These are phyloP conservation scores for Pezicula carpinea DNA, from an alignment of 2,329 filamentous ascomycete species.

Conservation along the genomic window DNA sequence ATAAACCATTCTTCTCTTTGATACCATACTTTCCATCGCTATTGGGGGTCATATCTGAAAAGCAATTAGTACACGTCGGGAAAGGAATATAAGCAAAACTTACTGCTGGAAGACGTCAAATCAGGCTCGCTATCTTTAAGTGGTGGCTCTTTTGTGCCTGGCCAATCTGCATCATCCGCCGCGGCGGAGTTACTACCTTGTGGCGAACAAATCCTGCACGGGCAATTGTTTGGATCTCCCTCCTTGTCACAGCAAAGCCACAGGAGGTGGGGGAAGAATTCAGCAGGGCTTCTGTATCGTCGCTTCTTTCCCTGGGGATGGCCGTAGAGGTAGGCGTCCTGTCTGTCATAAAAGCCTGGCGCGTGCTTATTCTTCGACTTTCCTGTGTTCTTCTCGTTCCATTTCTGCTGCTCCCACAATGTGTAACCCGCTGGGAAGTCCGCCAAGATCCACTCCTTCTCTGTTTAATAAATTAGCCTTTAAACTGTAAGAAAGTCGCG, in stretches of 20 bases:
- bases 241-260: constrained; percentile 50
- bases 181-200: constrained; percentile 35
- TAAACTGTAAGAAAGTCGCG: neutral
- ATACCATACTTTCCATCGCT: too few relatives aligned
- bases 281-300: constrained; percentile 51
- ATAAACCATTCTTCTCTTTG: too few relatives aligned
- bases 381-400: constrained; percentile 34
- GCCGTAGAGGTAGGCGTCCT: constrained; percentile 57
- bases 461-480: constrained; percentile 14
- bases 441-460: constrained; percentile 44
- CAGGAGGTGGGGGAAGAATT: constrained; percentile 55
- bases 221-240: constrained; percentile 47
- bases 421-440: constrained; percentile 51
- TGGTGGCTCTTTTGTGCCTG: constrained; percentile 6
- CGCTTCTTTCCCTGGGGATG: constrained; percentile 52
- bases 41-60: too few relatives aligned
- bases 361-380: constrained; percentile 34
- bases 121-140: neutral
- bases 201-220: constrained; percentile 52
- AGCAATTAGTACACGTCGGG: too few relatives aligned
- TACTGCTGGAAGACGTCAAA: too few relatives aligned
- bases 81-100: too few relatives aligned
- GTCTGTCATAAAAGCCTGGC: constrained; percentile 46
- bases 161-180: constrained; percentile 28
- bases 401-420: constrained; percentile 54